Base-by-base conservation (phyloP, 176 grass and related monocot genomes). In the Bromus sterilis region DNA sequence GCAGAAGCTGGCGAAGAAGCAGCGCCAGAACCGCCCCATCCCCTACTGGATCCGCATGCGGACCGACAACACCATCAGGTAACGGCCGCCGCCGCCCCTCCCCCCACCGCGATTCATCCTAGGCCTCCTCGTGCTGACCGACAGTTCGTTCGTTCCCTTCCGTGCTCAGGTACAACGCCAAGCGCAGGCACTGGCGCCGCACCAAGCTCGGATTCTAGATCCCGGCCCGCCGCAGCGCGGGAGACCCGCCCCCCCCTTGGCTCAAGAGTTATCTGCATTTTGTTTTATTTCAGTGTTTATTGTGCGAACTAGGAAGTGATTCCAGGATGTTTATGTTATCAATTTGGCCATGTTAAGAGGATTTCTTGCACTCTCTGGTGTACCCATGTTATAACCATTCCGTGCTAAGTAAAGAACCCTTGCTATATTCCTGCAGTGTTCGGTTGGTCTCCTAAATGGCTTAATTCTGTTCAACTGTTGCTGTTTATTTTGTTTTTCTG, bases 131-230 rank as follows among this genome's bases (percentile, higher is more conserved):
- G 60, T 59, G 26, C 35, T 13, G 8, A 28, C 14, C 4, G 0
- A 9, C 14, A 39, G 0, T 4, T 6, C 51, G 0, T 4, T 6
- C 7, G 12, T 8, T 44, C 31, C 26, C 41, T 80, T 35, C 2
- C 29, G 8, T 71, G 18, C 70, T n/a, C 75, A 97, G 94, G 94
- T 97, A 97, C 85, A 94, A 97, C 53, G 94, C 94, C 16, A 97
- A 97, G 91, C 94, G 91, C 82, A 97, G 94, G 94, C 94, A 97
- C 66, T 97, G 94, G 91, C 94, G 94, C 80, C 94, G 94, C 85
- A 97, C 94, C 87, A 97, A 97, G 91, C 87, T 97, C 25, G 94
- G 94, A 31, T 97, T 97, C 84, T 97, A 80, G 11, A 30, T 32
- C 70, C 42, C 2, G 8, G 0, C 51, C 35, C 1, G 42, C 13